Evolutionary conservation across 257 asterid species (phyloP).

Genomic region (Mentha longifolia): DNA sequence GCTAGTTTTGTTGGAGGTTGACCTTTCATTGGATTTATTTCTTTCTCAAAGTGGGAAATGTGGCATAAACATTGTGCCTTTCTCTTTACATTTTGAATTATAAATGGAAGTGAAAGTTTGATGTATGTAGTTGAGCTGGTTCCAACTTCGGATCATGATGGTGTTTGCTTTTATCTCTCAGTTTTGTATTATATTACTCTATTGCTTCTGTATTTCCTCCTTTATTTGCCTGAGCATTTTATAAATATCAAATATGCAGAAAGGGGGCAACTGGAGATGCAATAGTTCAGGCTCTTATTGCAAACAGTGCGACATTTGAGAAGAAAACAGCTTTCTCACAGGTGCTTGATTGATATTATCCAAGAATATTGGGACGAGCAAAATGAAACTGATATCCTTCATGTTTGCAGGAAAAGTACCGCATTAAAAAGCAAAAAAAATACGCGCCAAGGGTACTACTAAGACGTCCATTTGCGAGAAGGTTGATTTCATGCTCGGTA

Average conservation of each 20-base stretch:
- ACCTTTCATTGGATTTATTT: not conserved
- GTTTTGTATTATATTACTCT: not conserved
- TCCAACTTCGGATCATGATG: conserved; percentile 8
- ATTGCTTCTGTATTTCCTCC: not conserved
- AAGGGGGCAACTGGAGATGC: conserved; percentile 80
- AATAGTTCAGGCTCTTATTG: conserved; percentile 89
- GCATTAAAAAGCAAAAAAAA: conserved; percentile 95
- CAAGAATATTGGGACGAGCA: conserved; percentile 1
- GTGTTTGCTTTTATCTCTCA: conserved; percentile 12
- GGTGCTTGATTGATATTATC: conserved; percentile 43
- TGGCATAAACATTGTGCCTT: not conserved
- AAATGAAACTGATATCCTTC: conserved; percentile 31
- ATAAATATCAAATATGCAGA: conserved; percentile 50
- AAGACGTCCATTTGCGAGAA: conserved; percentile 89
- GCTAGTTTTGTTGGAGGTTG: not conserved
- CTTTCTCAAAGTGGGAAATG: not conserved
- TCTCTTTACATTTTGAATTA: not conserved
- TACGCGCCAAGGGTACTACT: conserved; percentile 90
- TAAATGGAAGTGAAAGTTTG: not conserved
- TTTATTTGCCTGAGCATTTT: conserved; percentile 18
- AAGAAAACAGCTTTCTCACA: conserved; percentile 96
- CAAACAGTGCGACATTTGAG: conserved; percentile 90
- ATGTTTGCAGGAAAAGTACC: conserved; percentile 82
- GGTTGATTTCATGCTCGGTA: conserved; percentile 46
- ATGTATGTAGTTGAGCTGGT: not conserved